Evolutionary conservation across 129 eudicot species (phyloP).

Genomic region (Solidago caesia): DNA sequence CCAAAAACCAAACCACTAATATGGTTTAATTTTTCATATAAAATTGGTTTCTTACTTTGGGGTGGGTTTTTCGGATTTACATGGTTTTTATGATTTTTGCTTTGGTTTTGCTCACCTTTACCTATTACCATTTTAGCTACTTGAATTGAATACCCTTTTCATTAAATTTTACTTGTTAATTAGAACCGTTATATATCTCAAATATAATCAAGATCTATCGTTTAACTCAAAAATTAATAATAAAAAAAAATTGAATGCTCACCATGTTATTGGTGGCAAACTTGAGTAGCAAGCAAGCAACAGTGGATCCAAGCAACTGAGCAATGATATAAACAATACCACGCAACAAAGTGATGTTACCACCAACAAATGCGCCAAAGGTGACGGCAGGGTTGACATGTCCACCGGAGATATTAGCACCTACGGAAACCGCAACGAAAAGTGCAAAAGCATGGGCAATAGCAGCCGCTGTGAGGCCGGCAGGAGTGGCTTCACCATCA

Average conservation of each 20-base stretch:
- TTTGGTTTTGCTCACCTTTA: too few relatives aligned
- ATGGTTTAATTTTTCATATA: too few relatives aligned
- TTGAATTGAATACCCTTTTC: neutral
- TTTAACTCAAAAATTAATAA: neutral
- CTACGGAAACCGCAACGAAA: slow-evolving; percentile 51
- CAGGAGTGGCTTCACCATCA: slow-evolving; percentile 42
- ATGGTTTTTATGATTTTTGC: neutral
- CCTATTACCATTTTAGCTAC: neutral
- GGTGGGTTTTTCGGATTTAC: neutral
- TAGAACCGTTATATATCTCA: too few relatives aligned
- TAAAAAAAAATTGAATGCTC: neutral
- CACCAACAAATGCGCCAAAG: slow-evolving; percentile 63
- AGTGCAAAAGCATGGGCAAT: slow-evolving; percentile 52
- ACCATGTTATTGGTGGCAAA: slow-evolving; percentile 51
- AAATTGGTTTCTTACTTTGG: too few relatives aligned
- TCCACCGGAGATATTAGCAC: slow-evolving; percentile 60
- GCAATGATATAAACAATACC: slow-evolving; percentile 50
- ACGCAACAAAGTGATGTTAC: slow-evolving; percentile 46
- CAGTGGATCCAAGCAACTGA: slow-evolving; percentile 57
- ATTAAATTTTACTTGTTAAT: too few relatives aligned
- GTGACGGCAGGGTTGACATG: slow-evolving; percentile 65
- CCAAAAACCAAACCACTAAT: too few relatives aligned
- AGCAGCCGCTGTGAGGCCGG: slow-evolving; percentile 44
- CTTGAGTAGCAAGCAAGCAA: slow-evolving; percentile 60
- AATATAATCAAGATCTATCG: neutral